Base-by-base conservation (phyloP, 805 yeast species). In the Schwanniomyces pseudopolymorphus region DNA sequence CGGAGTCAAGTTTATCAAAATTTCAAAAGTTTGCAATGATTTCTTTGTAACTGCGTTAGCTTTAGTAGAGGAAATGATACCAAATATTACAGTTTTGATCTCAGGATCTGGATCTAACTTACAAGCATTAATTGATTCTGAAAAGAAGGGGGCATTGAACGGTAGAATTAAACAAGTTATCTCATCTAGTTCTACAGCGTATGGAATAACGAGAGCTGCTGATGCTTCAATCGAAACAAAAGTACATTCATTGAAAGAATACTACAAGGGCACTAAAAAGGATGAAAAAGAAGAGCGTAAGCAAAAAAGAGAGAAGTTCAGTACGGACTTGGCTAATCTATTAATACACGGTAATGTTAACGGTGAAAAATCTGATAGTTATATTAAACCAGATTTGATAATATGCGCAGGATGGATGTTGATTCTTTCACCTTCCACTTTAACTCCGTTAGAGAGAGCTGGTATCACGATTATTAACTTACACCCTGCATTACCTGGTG, bases 381-480 rank as follows among this genome's bases (percentile, higher is more conserved):
- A 80, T 44, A 55, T 64, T 26, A 76, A 77, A 53, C 98, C 98
- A 4, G 88, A 87, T 54, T 74, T 94, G 52, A 83, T 94, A 35
- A 97, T 94, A 5, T 94, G 99, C 69, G 99, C 99, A 4, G 99
- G 99, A 2, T 94, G 99, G 99, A 85, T 94, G 91, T 78, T 94
- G 43, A 94, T 94, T 48, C 74, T 94, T 49, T 87, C 97, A 1
- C 83, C 89, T 3, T 74, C 80, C 17, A 90, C 89, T 54, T 73
- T 94, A 49, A 68, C 72, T 33, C 90, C 91, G 3, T 66, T 91
- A 27, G 80, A 74, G 42, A 63, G 76, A 2, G 80, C 76, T 3
- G 71, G 77, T 1, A 77, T 90, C 24, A 88, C 91, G 31, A 91
- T 94, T 52, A 90, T 94, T 58, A 94, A 94, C 60, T 72, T 94